Conservation (phyloP, 2,329 filamentous ascomycete species). For the Trichophyton simii region DNA sequence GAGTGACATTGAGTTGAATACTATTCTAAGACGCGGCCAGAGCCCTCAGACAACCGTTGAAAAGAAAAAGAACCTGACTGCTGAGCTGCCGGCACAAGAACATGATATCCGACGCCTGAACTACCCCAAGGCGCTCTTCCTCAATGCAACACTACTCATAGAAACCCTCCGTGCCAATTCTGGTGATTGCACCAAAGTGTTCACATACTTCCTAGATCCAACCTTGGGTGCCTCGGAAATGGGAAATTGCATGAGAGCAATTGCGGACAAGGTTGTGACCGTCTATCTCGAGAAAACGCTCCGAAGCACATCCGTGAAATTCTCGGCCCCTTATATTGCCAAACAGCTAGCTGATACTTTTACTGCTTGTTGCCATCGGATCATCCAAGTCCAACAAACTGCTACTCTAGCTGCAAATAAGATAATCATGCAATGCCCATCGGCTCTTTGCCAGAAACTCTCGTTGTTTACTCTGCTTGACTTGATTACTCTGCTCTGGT, state of each 20-base stretch:
- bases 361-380: slow-evolving; percentile 82
- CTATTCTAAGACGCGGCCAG: slow-evolving; percentile 75
- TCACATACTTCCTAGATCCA: slow-evolving; percentile 91
- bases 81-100: slow-evolving; percentile 62
- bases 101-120: slow-evolving; percentile 68
- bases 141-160: slow-evolving; percentile 80
- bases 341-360: slow-evolving; percentile 77
- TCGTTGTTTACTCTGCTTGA: slow-evolving; percentile 90
- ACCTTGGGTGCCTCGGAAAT: slow-evolving; percentile 54
- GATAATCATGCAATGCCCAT: slow-evolving; percentile 74
- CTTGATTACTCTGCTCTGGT: slow-evolving; percentile 87
- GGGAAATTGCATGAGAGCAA: slow-evolving; percentile 50
- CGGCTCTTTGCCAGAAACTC: slow-evolving; percentile 74
- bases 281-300: slow-evolving; percentile 68
- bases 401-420: slow-evolving; percentile 72
- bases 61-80: slow-evolving; percentile 66
- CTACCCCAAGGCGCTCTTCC: slow-evolving; percentile 82
- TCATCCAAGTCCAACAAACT: slow-evolving; percentile 78
- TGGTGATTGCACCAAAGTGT: slow-evolving; percentile 78
- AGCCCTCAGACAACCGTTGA: slow-evolving; percentile 58
- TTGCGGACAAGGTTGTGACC: slow-evolving; percentile 58
- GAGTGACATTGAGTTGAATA: slow-evolving; percentile 94
- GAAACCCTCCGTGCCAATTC: slow-evolving; percentile 76
- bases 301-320: slow-evolving; percentile 57
- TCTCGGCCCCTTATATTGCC: slow-evolving; percentile 85